Percentiles rank a stretch among this genome's conserved stretches.
Conservation (phyloP, 106 monocot species). For the Platanthera zijinensis region DNA sequence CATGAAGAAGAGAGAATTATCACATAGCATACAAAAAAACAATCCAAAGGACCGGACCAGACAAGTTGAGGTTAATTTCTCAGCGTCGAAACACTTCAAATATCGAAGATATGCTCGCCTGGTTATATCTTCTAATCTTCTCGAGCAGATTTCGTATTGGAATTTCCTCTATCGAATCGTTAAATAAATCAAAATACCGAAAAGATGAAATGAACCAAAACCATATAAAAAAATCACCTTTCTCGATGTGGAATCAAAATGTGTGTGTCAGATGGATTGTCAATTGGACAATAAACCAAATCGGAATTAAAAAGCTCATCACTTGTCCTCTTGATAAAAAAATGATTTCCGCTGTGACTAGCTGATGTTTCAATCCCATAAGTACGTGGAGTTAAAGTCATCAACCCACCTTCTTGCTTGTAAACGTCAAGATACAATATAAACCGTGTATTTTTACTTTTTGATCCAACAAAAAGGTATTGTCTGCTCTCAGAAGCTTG, state of each 20-base stretch:
- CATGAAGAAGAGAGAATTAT: not conserved
- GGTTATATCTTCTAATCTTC: too few species aligned
- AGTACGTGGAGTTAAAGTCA: slow-evolving; percentile 55
- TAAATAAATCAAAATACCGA: not conserved
- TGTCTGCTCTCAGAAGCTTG: slow-evolving; percentile 77
- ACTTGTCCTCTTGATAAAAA: slow-evolving; percentile 81
- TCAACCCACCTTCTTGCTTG: slow-evolving; percentile 48
- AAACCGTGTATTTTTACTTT: slow-evolving; percentile 83
- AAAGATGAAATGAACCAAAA: too few species aligned
- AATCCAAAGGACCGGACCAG: too few species aligned
- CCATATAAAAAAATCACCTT: slow-evolving; percentile 63
- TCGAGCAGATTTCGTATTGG: too few species aligned
- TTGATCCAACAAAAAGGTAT: slow-evolving; percentile 81
- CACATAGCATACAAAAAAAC: not conserved
- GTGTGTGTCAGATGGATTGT: slow-evolving; percentile 43
- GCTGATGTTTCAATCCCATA: slow-evolving; percentile 77
- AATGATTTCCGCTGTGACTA: slow-evolving; percentile 86
- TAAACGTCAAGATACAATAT: slow-evolving; percentile 59
- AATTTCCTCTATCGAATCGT: too few species aligned
- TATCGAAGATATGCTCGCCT: too few species aligned
- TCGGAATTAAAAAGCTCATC: slow-evolving; percentile 87
- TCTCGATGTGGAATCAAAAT: slow-evolving; percentile 83
- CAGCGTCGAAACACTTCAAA: too few species aligned
- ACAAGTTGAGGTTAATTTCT: too few species aligned
- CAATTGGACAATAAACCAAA: slow-evolving; percentile 64